A percentile compares a stretch with the other conserved stretches of the same genome.
Conservation (phyloP, 2,329 filamentous ascomycete species). For the Cladosporium sp. region DNA sequence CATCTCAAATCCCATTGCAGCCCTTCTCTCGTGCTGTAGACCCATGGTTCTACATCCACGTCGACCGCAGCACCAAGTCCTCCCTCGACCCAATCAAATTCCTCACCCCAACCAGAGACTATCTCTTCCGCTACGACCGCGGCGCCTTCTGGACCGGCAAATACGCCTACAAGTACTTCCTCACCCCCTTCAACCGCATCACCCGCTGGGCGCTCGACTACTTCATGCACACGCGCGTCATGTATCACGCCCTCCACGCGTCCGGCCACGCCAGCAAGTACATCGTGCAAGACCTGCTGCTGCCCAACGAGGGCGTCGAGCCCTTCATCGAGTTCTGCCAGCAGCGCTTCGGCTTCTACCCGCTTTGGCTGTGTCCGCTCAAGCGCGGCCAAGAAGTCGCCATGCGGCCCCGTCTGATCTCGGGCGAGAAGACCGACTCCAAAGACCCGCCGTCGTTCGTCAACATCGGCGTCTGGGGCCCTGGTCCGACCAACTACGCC, state of each 20-base stretch:
- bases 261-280: constrained; percentile 58
- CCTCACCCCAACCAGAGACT: constrained; percentile 58
- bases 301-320: constrained; percentile 56
- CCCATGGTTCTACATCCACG: constrained; percentile 55
- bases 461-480: constrained; percentile 76
- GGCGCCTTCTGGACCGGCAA: constrained; percentile 67
- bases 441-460: constrained; percentile 28
- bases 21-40: constrained; percentile 49
- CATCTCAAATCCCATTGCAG: constrained; percentile 18
- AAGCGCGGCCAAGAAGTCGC: constrained; percentile 29
- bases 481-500: constrained; percentile 47
- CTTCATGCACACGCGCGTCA: constrained; percentile 62
- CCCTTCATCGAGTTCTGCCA: constrained; percentile 58
- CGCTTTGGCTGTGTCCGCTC: constrained; percentile 62
- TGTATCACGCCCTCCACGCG: constrained; percentile 65
- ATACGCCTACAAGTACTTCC: constrained; percentile 64
- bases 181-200: constrained; percentile 60
- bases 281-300: constrained; percentile 64
- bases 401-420: constrained; percentile 24
- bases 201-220: constrained; percentile 62
- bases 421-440: constrained; percentile 17
- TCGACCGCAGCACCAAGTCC: constrained; percentile 29
- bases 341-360: constrained; percentile 53
- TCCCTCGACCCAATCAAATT: constrained; percentile 45
- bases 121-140: constrained; percentile 71